Evolutionary conservation across 768 basidiomycete species (phyloP).

Genomic region (Kwoniella heveanensis): DNA sequence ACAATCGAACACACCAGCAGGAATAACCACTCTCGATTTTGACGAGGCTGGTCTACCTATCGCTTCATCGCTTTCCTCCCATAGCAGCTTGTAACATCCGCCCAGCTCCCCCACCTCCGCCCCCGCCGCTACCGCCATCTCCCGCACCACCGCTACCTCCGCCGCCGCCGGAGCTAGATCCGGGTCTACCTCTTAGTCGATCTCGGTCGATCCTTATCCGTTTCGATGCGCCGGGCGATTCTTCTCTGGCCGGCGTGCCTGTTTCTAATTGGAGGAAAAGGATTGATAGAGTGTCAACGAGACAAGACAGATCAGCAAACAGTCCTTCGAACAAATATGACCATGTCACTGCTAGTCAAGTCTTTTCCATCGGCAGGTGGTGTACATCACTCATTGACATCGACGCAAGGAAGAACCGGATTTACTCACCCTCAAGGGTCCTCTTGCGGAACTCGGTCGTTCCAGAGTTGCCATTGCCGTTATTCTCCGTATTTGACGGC

Average conservation of each 20-base stretch:
- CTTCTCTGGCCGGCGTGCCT: slow-evolving; percentile 29
- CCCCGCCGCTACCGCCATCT: slow-evolving; percentile 1
- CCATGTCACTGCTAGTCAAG: no score
- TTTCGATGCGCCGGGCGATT: slow-evolving; percentile 40
- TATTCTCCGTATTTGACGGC: neutral
- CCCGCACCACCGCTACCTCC: neutral
- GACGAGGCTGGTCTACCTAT: no score
- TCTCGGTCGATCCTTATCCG: slow-evolving; percentile 44
- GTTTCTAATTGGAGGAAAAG: slow-evolving; percentile 10
- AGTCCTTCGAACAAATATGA: no score
- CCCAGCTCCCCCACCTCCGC: neutral
- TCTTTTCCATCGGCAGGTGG: neutral
- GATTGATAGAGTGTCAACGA: neutral
- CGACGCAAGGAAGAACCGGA: neutral
- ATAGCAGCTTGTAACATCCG: slow-evolving; percentile 23
- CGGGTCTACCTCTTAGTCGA: slow-evolving; percentile 24
- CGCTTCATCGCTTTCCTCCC: slow-evolving; percentile 9
- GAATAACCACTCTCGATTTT: no score
- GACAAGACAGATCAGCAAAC: neutral
- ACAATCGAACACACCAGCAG: no score
- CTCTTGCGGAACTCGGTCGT: slow-evolving; percentile 33
- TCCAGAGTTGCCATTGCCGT: slow-evolving; percentile 5
- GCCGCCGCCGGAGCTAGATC: slow-evolving; percentile 4
- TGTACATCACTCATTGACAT: neutral
- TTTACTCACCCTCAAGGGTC: slow-evolving; percentile 39